Percentiles rank a stretch among this genome's conserved stretches.
Conservation (phyloP, 2,329 filamentous ascomycete genomes). For the Scorias spongiosa region DNA sequence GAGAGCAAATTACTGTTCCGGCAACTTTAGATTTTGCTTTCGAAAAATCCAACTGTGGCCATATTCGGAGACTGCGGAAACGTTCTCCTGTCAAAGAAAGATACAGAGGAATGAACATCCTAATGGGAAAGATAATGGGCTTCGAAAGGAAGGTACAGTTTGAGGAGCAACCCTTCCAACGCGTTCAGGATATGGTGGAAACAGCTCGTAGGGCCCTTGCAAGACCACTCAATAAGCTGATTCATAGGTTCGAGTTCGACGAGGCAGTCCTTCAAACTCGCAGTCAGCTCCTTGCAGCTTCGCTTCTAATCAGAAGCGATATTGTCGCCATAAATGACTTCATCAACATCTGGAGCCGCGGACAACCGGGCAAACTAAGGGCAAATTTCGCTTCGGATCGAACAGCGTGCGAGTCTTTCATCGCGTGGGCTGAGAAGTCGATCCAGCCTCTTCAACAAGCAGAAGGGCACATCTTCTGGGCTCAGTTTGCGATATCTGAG, state of each 20-base stretch:
- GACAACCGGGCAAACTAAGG: constrained; percentile 3
- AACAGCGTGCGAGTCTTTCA: constrained; percentile 26
- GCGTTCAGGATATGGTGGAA: constrained; percentile 31
- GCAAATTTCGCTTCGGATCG: constrained; percentile 23
- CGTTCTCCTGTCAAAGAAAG: constrained; percentile 1
- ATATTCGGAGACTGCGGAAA: not conserved
- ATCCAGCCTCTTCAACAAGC: constrained; percentile 29
- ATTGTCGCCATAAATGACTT: constrained; percentile 33
- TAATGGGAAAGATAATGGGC: constrained; percentile 10
- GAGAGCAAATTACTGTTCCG: not conserved
- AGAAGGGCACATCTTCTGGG: constrained; percentile 37
- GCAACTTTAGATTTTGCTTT: not conserved
- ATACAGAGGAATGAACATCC: constrained; percentile 5
- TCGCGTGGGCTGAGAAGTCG: constrained; percentile 22
- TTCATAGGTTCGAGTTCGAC: constrained; percentile 22
- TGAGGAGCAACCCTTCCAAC: constrained; percentile 37
- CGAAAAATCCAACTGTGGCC: not conserved
- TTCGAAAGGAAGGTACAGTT: constrained; percentile 19
- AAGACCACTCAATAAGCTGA: not conserved
- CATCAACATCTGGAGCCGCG: constrained; percentile 11
- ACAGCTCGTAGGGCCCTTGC: constrained; percentile 19
- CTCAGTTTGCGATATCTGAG: constrained; percentile 33
- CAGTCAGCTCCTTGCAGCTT: constrained; percentile 25
- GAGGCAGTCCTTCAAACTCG: constrained; percentile 15
- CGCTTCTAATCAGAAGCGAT: constrained; percentile 36